These are phyloP conservation scores for Dipodascus geniculatus DNA, from an alignment of 805 yeast species.

Conservation along the genomic window DNA sequence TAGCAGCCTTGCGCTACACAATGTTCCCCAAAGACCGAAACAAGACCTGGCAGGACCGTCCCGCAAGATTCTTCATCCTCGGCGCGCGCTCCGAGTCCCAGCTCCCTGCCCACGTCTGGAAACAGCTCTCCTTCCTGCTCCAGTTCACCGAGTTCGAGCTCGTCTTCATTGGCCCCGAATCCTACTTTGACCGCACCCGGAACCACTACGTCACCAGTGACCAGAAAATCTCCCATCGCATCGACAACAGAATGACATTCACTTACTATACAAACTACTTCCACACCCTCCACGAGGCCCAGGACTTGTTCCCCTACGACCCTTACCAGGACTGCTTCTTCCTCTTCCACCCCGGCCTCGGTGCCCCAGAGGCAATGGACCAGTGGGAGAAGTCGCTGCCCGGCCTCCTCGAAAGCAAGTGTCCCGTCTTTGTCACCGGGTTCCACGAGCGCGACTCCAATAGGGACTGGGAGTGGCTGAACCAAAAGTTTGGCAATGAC, in stretches of 20 bases:
- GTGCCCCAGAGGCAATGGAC: slow-evolving; percentile 65
- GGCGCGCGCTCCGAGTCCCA: slow-evolving; percentile 92
- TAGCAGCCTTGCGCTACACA: slow-evolving; percentile 87
- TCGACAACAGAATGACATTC: slow-evolving; percentile 62
- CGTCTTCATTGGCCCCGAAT: slow-evolving; percentile 92
- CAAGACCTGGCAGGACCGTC: slow-evolving; percentile 65
- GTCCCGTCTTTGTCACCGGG: slow-evolving; percentile 85
- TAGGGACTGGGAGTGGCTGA: slow-evolving; percentile 64
- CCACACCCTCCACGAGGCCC: slow-evolving; percentile 81
- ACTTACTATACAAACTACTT: slow-evolving; percentile 84
- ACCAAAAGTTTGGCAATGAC: slow-evolving; percentile 54
- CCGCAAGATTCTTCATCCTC: slow-evolving; percentile 76
- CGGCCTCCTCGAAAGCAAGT: slow-evolving; percentile 83
- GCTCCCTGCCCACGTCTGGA: slow-evolving; percentile 92
- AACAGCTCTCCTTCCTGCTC: slow-evolving; percentile 75
- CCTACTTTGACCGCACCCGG: slow-evolving; percentile 62
- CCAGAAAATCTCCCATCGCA: slow-evolving; percentile 42
- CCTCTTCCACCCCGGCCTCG: slow-evolving; percentile 91
- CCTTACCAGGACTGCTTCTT: slow-evolving; percentile 91
- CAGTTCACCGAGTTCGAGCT: slow-evolving; percentile 76
- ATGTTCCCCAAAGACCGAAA: slow-evolving; percentile 59
- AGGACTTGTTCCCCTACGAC: slow-evolving; percentile 95
- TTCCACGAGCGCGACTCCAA: slow-evolving; percentile 63
- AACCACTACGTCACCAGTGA: slow-evolving; percentile 47
- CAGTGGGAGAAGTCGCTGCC: slow-evolving; percentile 80